A percentile compares a stretch with the other conserved stretches of the same genome.
Conservation (phyloP, 106 monocot genomes). For the Apostasia ramifera region DNA sequence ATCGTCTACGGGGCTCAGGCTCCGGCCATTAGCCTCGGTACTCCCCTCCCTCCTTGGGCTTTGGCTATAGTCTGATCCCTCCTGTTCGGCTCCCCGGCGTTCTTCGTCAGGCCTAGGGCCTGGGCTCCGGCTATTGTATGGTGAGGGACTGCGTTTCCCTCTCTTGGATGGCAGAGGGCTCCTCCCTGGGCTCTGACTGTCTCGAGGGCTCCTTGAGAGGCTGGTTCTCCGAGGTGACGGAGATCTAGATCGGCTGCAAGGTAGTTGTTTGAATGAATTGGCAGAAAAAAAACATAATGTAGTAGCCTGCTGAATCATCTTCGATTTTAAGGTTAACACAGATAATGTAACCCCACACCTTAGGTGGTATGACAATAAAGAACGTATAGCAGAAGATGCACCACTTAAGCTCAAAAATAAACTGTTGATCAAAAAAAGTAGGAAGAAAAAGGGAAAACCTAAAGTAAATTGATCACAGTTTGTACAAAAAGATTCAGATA, state of each 20-base stretch:
- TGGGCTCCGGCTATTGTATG: constrained; percentile 49
- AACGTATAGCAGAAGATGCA: too few species aligned
- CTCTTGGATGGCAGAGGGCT: constrained; percentile 31
- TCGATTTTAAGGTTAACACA: too few species aligned
- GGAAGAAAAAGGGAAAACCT: too few species aligned
- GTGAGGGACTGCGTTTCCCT: constrained; percentile 41
- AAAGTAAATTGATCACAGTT: too few species aligned
- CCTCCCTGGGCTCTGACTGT: constrained; percentile 64
- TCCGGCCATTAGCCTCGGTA: constrained; percentile 19
- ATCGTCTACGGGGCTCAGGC: constrained; percentile 14
- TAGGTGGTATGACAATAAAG: too few species aligned
- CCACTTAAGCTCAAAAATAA: too few species aligned
- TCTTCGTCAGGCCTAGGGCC: constrained; percentile 39
- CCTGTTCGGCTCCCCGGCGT: constrained; percentile 16
- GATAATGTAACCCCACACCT: too few species aligned
- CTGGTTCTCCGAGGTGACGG: constrained; percentile 57
- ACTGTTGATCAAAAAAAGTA: too few species aligned
- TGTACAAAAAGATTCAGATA: too few species aligned
- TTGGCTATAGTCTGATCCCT: constrained; percentile 56
- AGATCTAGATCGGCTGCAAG: constrained; percentile 69
- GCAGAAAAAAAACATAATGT: too few species aligned
- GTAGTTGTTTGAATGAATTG: too few species aligned
- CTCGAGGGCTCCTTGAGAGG: constrained; percentile 51
- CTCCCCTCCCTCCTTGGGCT: constrained; percentile 46
- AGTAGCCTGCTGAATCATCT: too few species aligned